phyloP scores from a whole-genome alignment of 345 rosid species.

The Cardamine resedifolia region DNA sequence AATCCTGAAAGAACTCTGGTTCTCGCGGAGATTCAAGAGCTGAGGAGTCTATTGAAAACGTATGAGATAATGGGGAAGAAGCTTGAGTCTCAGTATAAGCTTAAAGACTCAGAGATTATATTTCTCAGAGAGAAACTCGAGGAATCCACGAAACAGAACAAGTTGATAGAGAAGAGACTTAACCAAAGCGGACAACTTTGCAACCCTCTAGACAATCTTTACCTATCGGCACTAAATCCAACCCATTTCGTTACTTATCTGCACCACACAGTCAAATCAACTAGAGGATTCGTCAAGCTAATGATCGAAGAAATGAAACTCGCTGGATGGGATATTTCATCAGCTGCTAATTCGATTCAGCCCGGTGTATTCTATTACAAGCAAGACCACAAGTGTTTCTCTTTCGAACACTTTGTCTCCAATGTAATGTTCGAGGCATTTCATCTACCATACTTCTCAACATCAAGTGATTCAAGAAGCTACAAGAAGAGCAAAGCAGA shows the following conservation, averaged over 20 bases:
- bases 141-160: conserved; percentile 52
- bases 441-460: conserved; percentile 48
- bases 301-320: conserved; percentile 69
- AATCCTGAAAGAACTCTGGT: conserved; percentile 52
- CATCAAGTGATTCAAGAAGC: conserved; percentile 45
- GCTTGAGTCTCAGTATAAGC: conserved; percentile 64
- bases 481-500: conserved; percentile 37
- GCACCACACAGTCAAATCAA: conserved; percentile 61
- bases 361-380: conserved; percentile 59
- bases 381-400: conserved; percentile 73
- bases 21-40: conserved; percentile 81
- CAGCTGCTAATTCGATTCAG: conserved; percentile 64
- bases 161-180: conserved; percentile 58
- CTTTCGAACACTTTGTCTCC: conserved; percentile 75
- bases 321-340: conserved; percentile 67
- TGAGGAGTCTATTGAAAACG: conserved; percentile 56
- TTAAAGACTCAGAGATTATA: conserved; percentile 71
- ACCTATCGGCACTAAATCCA: conserved; percentile 49
- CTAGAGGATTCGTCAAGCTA: conserved; percentile 64
- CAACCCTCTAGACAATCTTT: conserved; percentile 50
- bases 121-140: conserved; percentile 63
- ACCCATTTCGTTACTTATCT: conserved; percentile 58
- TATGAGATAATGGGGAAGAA: conserved; percentile 70
- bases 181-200: conserved; percentile 62
- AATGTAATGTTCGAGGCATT: conserved; percentile 68